Evolutionary conservation across 805 yeast species (phyloP), one percentile per base, ranked within the genome.

Genomic region (Starmera amethionina): DNA sequence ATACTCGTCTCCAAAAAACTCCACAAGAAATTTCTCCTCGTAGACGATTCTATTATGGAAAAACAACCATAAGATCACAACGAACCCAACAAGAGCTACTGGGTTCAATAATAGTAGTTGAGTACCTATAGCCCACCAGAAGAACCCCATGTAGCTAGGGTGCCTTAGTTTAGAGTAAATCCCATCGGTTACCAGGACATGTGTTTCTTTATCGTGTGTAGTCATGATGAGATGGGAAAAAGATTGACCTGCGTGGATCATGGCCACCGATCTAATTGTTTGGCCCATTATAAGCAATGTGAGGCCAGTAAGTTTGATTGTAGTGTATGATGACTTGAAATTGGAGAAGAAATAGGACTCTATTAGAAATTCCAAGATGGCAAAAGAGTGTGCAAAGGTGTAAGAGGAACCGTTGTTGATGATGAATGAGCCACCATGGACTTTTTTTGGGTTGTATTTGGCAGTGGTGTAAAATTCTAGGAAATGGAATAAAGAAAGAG

Each of bases 101-200:
- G 83, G 77, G 60, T 88, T 93, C 35, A 76, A 60, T 42, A 90
- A 59, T 44, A 81, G 47, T 36, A 93, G 19, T 56, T 90, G 95
- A 1, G 87, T 69, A 0, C 97, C 97, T 4, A 89, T 48, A 12
- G 94, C 90, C 97, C 97, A 93, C 75, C 87, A 78, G 54, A 78
- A 89, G 58, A 83, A 93, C 0, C 97, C 98, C 33, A 78, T 72
- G 60, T 93, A 93, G 37, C 94, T 80, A 7, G 98, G 98, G 58
- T 93, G 98, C 45, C 98, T 69, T 13, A 75, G 62, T 22, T 60
- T 46, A 2, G 67, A 42, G 58, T 90, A 93, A 4, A 90, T 63
- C 0, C 97, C 97, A 10, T 60, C 48, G 0, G 86, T 85, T 11
- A 93, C 80, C 34, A 93, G 65, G 9, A 48, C 60, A 56, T 93